phyloP scores from a whole-genome alignment of 2,329 filamentous ascomycete species.

The Colletotrichum spinosum region DNA sequence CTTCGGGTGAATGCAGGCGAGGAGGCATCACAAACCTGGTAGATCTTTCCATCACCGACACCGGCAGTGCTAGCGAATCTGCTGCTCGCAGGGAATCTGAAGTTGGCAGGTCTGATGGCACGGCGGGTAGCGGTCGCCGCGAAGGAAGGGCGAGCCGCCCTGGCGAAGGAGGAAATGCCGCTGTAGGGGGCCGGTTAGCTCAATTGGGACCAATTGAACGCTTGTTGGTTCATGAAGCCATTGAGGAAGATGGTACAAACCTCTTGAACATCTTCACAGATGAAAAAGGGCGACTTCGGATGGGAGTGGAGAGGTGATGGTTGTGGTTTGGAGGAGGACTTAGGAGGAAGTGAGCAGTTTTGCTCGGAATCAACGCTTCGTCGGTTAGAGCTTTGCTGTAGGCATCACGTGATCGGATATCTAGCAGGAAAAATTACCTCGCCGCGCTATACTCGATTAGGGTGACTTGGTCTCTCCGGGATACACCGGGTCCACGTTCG shows the following conservation, averaged over 20 bases:
- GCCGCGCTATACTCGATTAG: constrained; percentile 30
- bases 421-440: constrained; percentile 36
- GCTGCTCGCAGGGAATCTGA: constrained; percentile 67
- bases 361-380: constrained; percentile 57
- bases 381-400: constrained; percentile 57
- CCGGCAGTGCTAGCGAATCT: constrained; percentile 69
- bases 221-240: constrained; percentile 42
- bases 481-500: constrained; percentile 34
- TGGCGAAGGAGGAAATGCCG: constrained; percentile 74
- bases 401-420: constrained; percentile 50
- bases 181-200: constrained; percentile 61
- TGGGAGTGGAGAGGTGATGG: constrained; percentile 69
- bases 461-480: constrained; percentile 28
- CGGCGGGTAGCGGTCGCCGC: constrained; percentile 68
- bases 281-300: constrained; percentile 73
- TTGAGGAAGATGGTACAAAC: constrained; percentile 63
- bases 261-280: constrained; percentile 87
- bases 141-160: constrained; percentile 71
- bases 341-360: constrained; percentile 62
- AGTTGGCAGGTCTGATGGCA: constrained; percentile 66
- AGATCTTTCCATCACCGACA: constrained; percentile 74
- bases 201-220: constrained; percentile 64
- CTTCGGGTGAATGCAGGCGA: constrained; percentile 23
- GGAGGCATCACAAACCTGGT: constrained; percentile 65
- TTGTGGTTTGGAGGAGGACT: constrained; percentile 60